A percentile compares a stretch with the other conserved stretches of the same genome.
phyloP scores from a whole-genome alignment of 148 eudicot species.

The Cornus controversa region DNA sequence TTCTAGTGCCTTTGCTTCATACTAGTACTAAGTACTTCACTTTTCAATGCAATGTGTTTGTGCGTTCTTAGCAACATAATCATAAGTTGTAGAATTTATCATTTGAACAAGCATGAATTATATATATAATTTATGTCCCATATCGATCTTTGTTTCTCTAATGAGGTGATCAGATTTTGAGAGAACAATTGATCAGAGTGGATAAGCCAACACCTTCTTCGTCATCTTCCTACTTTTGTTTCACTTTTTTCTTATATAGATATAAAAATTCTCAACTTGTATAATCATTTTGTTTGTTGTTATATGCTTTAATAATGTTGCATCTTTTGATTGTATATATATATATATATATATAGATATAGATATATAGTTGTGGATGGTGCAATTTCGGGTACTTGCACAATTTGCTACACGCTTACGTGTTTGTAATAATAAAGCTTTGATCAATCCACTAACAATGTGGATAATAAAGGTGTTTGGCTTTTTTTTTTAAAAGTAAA shows the following conservation, averaged over 20 bases:
- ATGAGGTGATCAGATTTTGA: not conserved
- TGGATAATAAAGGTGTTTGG: slow-evolving; percentile 31
- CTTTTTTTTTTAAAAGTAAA: slow-evolving; percentile 7
- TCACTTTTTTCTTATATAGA: not conserved
- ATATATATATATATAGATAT: no score
- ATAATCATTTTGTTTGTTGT: not conserved
- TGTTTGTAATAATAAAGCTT: slow-evolving; percentile 23
- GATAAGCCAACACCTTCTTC: slow-evolving; percentile 21
- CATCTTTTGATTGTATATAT: slow-evolving; percentile 4
- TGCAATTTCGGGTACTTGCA: slow-evolving; percentile 19
- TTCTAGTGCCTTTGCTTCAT: no score
- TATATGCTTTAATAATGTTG: not conserved
- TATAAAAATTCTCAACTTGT: not conserved
- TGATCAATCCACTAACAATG: slow-evolving; percentile 39
- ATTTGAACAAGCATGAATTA: no score
- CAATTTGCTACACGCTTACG: slow-evolving; percentile 20
- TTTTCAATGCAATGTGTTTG: no score
- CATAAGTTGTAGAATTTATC: no score
- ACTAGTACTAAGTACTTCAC: no score
- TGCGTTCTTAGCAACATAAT: no score
- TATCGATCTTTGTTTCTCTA: not conserved
- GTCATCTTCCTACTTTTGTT: slow-evolving; percentile 8
- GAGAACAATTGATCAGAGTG: slow-evolving; percentile 12
- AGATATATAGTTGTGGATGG: slow-evolving; percentile 12
- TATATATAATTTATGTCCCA: not conserved